phyloP scores from a whole-genome alignment of 2,329 filamentous ascomycete species.

The Colletotrichum chrysophilum region DNA sequence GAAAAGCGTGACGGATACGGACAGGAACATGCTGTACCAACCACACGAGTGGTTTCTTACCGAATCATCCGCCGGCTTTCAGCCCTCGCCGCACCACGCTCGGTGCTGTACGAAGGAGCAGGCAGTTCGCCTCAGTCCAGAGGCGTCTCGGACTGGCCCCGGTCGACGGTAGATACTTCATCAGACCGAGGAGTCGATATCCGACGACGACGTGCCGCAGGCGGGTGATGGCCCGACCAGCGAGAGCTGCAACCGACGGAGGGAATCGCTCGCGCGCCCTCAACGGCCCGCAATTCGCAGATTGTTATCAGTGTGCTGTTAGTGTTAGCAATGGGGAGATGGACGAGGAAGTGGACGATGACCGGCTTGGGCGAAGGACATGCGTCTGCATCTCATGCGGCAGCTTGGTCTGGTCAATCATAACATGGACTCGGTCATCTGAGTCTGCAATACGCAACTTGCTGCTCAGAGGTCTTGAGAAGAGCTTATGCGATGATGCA shows the following conservation, averaged over 20 bases:
- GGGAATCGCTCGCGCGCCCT: constrained; percentile 14
- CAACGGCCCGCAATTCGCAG: constrained; percentile 19
- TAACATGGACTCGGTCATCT: neutral
- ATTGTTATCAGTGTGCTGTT: constrained; percentile 15
- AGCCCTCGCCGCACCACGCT: constrained; percentile 20
- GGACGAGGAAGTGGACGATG: neutral
- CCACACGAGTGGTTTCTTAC: constrained; percentile 10
- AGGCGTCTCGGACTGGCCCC: neutral
- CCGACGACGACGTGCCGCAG: constrained; percentile 17
- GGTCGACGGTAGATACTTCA: neutral
- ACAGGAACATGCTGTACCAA: constrained; percentile 17
- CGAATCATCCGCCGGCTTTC: constrained; percentile 18
- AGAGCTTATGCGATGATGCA: neutral
- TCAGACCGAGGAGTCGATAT: neutral
- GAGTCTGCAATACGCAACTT: neutral
- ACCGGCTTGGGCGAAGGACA: neutral
- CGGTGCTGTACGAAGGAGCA: constrained; percentile 17
- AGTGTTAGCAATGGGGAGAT: constrained; percentile 10
- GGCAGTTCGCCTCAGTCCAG: constrained; percentile 7
- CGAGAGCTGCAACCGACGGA: constrained; percentile 20
- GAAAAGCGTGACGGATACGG: constrained; percentile 32
- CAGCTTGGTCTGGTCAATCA: neutral
- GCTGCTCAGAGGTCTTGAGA: neutral
- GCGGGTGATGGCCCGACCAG: constrained; percentile 21
- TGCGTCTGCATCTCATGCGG: neutral